phyloP scores from a whole-genome alignment of 148 eudicot species.

The Heliamphora exappendiculata region DNA sequence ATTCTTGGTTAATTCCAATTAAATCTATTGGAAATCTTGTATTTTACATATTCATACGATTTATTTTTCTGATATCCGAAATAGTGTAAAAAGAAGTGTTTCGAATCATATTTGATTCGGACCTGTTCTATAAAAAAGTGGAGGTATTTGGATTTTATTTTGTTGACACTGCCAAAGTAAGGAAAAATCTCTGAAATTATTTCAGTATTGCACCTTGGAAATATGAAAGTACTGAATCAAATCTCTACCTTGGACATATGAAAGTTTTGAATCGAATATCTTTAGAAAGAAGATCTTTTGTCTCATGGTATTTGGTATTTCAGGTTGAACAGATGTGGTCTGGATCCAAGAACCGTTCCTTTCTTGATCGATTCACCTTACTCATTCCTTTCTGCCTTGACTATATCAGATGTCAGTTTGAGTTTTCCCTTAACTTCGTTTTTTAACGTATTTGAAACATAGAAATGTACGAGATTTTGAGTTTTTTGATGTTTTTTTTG shows the following conservation, averaged over 20 bases:
- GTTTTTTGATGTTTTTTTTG: background rate
- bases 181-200: background rate
- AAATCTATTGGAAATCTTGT: no score
- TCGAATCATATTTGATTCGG: no score
- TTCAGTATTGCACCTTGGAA: background rate
- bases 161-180: no score
- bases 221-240: background rate
- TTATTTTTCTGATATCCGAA: no score
- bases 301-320: conserved; percentile 10
- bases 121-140: no score
- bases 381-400: conserved; percentile 88
- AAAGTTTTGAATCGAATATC: no score
- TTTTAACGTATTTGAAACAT: background rate
- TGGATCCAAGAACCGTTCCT: conserved; percentile 49
- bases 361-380: conserved; percentile 77
- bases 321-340: conserved; percentile 95
- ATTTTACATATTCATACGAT: no score
- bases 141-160: no score
- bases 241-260: background rate
- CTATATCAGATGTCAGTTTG: conserved; percentile 52
- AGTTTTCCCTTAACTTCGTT: background rate
- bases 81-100: no score
- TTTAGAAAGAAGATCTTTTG: no score
- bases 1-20: no score
- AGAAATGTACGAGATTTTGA: background rate